A percentile compares a stretch with the other conserved stretches of the same genome.
Evolutionary conservation across 148 eudicot species (phyloP).

Genomic region (Rhododendron ovatum): DNA sequence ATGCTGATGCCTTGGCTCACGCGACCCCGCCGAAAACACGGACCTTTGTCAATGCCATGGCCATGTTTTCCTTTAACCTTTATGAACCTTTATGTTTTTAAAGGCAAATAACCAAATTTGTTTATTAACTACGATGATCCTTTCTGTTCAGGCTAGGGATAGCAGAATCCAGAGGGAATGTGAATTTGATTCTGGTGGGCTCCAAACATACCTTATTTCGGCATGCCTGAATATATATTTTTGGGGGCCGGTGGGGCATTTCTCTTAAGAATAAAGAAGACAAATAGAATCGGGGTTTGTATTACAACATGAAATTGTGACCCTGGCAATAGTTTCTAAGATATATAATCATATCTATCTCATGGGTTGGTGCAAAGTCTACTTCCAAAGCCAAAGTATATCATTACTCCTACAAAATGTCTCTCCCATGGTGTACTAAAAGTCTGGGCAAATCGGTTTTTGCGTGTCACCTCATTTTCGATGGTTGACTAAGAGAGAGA

Average conservation of each 20-base stretch:
- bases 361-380: neutral
- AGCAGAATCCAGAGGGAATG: neutral
- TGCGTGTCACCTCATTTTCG: neutral
- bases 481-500: neutral
- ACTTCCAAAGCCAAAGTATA: neutral
- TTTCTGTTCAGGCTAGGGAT: neutral
- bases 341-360: neutral
- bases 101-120: neutral
- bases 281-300: neutral
- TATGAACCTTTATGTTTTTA: neutral
- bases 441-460: neutral
- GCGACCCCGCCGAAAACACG: neutral
- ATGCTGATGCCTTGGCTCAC: neutral
- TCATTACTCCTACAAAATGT: neutral
- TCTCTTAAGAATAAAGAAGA: neutral
- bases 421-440: neutral
- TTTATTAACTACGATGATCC: neutral
- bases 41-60: neutral
- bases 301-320: neutral
- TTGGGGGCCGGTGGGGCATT: neutral
- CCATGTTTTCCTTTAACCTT: neutral
- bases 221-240: neutral
- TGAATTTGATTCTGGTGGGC: neutral
- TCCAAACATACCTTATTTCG: neutral
- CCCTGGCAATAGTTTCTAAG: neutral